A percentile compares a stretch with the other conserved stretches of the same genome.
Evolutionary conservation across 139 green algal genomes (phyloP).

Genomic region (Nannochloris sp.): DNA sequence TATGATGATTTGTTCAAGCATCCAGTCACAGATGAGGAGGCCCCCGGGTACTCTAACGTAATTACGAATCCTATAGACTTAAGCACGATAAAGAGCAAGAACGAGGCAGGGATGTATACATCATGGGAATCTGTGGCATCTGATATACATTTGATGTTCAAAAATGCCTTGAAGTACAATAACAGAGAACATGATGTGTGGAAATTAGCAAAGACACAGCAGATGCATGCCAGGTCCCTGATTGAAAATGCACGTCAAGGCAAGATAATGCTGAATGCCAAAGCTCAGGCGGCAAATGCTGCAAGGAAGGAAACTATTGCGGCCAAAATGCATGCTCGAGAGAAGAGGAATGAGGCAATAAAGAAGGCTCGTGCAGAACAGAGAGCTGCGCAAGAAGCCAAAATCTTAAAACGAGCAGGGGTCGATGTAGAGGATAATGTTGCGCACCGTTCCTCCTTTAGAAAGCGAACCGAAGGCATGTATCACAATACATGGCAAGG

Average conservation of each 20-base stretch:
- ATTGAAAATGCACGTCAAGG: not conserved
- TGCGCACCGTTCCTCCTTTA: constrained; percentile 3
- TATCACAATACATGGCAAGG: too few species aligned
- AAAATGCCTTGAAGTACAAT: constrained; percentile 57
- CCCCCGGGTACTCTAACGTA: constrained; percentile 44
- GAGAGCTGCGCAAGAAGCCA: constrained; percentile 26
- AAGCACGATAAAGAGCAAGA: constrained; percentile 50
- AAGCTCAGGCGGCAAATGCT: constrained; percentile 1
- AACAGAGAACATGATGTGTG: constrained; percentile 7
- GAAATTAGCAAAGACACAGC: constrained; percentile 14
- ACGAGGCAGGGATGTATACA: constrained; percentile 31
- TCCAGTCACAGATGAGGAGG: constrained; percentile 50
- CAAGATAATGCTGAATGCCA: not conserved
- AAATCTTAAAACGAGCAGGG: constrained; percentile 25
- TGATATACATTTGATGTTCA: constrained; percentile 51
- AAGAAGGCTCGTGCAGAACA: constrained; percentile 18
- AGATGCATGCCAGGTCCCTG: not conserved
- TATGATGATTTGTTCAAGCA: constrained; percentile 39
- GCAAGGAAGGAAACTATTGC: constrained; percentile 1
- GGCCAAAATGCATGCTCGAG: not conserved
- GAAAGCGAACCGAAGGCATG: not conserved
- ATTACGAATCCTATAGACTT: constrained; percentile 79
- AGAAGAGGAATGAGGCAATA: constrained; percentile 12
- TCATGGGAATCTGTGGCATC: constrained; percentile 34
- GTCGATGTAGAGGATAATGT: constrained; percentile 12